These are phyloP conservation scores for Kwoniella sp. DNA, from an alignment of 768 basidiomycete genomes.

Conservation along the genomic window DNA sequence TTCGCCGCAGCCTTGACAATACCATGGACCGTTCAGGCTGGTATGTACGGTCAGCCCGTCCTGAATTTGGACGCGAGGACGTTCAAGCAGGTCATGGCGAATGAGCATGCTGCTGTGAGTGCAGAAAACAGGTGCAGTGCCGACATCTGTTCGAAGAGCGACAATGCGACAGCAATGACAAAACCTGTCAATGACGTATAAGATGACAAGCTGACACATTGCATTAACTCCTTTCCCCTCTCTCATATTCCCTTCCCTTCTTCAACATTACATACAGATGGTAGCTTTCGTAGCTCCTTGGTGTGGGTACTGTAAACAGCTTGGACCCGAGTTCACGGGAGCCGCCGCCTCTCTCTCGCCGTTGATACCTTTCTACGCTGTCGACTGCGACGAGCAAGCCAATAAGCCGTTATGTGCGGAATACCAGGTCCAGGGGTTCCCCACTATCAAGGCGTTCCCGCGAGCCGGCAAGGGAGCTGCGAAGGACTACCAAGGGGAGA, in stretches of 20 bases:
- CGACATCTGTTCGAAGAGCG: background rate
- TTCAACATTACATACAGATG: conserved; percentile 54
- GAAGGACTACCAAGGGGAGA: conserved; percentile 70
- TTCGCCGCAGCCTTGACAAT: conserved; percentile 7
- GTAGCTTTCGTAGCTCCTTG: conserved; percentile 95
- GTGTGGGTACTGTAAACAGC: conserved; percentile 78
- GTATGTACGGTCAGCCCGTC: conserved; percentile 49
- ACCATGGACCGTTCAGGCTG: conserved; percentile 28
- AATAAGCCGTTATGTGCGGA: conserved; percentile 83
- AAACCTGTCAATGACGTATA: too few relatives aligned
- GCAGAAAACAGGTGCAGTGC: background rate
- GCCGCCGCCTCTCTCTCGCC: conserved; percentile 78
- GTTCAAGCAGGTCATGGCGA: conserved; percentile 47
- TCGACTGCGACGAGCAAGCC: conserved; percentile 83
- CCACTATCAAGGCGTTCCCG: conserved; percentile 89
- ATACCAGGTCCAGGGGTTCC: conserved; percentile 85
- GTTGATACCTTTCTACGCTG: conserved; percentile 81
- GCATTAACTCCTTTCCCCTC: background rate
- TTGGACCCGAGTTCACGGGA: conserved; percentile 82
- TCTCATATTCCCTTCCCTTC: background rate
- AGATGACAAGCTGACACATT: background rate
- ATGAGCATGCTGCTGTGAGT: conserved; percentile 49
- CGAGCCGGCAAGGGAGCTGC: conserved; percentile 68
- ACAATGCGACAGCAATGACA: too few relatives aligned
- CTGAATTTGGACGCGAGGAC: conserved; percentile 48